Evolutionary conservation across 2,329 filamentous ascomycete genomes (phyloP).

Genomic region (Trichoderma polysporum): DNA sequence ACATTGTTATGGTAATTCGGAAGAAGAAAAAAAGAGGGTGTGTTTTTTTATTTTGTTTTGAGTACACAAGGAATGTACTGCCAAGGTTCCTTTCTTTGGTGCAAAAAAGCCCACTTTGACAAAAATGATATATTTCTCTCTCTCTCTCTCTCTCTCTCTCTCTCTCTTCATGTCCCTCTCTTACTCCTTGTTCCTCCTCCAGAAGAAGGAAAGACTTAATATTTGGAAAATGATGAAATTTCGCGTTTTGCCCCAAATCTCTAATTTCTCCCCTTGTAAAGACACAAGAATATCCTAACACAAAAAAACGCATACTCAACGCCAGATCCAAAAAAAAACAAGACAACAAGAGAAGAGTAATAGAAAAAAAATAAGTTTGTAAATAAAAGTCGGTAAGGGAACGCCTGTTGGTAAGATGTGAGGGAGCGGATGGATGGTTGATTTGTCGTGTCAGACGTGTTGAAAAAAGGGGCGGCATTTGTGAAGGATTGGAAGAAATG

Average conservation of each 20-base stretch:
- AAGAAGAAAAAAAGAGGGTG: not conserved
- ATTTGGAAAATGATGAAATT: not conserved
- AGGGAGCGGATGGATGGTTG: not conserved
- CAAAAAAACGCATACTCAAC: not conserved
- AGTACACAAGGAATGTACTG: constrained; percentile 3
- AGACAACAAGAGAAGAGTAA: not conserved
- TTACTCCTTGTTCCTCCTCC: not conserved
- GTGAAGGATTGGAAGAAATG: not conserved
- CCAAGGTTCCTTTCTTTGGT: not conserved
- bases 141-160: not conserved
- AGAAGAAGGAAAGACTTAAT: not conserved
- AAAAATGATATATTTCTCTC: not conserved
- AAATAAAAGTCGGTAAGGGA: constrained; percentile 4
- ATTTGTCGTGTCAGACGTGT: not conserved
- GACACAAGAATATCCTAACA: not conserved
- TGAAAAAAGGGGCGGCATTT: not conserved
- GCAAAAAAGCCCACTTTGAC: not conserved
- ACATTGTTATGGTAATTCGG: not conserved
- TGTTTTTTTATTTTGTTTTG: not conserved
- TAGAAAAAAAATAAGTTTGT: not conserved
- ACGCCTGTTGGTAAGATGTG: constrained; percentile 11
- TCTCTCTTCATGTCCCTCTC: not conserved
- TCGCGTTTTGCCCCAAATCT: constrained; percentile 3
- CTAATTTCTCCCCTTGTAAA: not conserved
- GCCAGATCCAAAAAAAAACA: constrained; percentile 17